phyloP scores from a whole-genome alignment of 2,329 filamentous ascomycete species.

The Alternaria ethzedia region DNA sequence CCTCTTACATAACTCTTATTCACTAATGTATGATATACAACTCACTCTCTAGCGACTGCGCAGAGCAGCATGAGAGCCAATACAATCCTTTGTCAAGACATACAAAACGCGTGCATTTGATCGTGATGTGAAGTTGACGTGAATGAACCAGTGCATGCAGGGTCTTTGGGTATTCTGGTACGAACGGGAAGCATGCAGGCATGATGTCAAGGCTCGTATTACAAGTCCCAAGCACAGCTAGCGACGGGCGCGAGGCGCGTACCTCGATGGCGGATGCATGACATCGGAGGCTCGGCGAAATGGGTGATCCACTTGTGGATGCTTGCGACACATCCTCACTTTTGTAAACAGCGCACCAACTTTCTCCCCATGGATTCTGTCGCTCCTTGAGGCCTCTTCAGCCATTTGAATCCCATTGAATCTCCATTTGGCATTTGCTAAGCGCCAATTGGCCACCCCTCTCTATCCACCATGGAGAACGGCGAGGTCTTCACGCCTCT shows the following conservation, averaged over 20 bases:
- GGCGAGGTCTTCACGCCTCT: constrained; percentile 46
- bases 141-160: background rate
- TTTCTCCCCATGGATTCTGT: constrained; percentile 26
- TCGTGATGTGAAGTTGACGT: background rate
- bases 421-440: background rate
- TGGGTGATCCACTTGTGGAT: constrained; percentile 18
- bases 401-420: constrained; percentile 1
- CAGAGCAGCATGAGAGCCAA: constrained; percentile 43
- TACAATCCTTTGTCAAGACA: constrained; percentile 37
- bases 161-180: background rate
- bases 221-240: background rate
- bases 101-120: background rate
- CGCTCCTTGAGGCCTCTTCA: constrained; percentile 22
- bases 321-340: constrained; percentile 12
- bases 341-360: constrained; percentile 14
- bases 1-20: constrained; percentile 52
- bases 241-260: constrained; percentile 3
- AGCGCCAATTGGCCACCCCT: background rate
- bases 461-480: constrained; percentile 41
- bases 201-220: background rate
- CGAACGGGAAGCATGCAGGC: background rate
- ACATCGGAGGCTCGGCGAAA: constrained; percentile 31
- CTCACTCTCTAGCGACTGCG: constrained; percentile 37
- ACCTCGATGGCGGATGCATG: constrained; percentile 26
- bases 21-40: constrained; percentile 50